Evolutionary conservation across 305 asterid species (phyloP).

Genomic region (Fraxinus floribunda): DNA sequence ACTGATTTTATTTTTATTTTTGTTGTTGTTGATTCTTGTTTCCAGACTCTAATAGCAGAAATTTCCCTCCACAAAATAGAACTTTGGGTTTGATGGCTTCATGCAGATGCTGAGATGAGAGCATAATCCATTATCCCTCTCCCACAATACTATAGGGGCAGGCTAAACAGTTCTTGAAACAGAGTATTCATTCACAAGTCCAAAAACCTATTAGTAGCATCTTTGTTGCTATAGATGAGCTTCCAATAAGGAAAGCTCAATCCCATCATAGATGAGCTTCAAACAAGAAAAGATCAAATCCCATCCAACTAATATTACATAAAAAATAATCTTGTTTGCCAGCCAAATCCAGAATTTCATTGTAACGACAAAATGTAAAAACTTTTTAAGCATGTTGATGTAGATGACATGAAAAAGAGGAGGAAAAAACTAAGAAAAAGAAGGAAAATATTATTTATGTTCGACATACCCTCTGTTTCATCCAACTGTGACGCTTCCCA

Average conservation of each 20-base stretch:
- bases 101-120: background rate
- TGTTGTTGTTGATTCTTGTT: background rate
- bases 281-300: background rate
- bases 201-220: background rate
- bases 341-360: background rate
- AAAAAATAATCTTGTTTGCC: background rate
- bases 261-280: background rate
- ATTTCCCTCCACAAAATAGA: background rate
- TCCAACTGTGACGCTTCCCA: slow-evolving; percentile 46
- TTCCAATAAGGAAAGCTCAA: background rate
- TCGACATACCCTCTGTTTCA: slow-evolving; percentile 52
- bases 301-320: background rate
- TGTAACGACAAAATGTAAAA: background rate
- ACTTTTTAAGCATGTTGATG: background rate
- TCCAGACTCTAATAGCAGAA: background rate
- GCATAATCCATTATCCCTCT: background rate
- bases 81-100: background rate
- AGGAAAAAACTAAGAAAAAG: background rate
- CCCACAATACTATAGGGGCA: background rate
- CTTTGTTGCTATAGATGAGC: background rate
- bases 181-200: background rate
- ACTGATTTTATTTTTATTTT: background rate
- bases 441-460: background rate
- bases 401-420: background rate
- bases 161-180: background rate